Evolutionary conservation across 495 filamentous ascomycete genomes (phyloP).

Genomic region (Massariosphaeria phaeospora): DNA sequence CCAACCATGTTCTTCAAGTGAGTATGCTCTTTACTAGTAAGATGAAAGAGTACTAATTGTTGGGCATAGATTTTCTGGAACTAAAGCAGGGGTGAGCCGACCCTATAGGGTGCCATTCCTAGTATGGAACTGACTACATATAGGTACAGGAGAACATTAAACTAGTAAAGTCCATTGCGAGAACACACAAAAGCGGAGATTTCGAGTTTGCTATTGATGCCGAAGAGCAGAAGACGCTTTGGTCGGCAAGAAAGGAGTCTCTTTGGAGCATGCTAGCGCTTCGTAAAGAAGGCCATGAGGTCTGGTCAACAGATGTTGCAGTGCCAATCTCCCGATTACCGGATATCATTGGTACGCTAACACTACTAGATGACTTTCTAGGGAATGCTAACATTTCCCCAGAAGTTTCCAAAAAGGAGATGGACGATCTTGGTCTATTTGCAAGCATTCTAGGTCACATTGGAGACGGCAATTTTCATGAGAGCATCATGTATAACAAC

Average conservation of each 20-base stretch:
- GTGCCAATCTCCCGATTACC: conserved; percentile 82
- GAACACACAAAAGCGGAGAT: conserved; percentile 55
- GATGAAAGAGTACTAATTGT: conserved; percentile 11
- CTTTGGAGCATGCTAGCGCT: conserved; percentile 73
- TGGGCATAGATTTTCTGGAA: conserved; percentile 56
- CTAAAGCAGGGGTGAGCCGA: conserved; percentile 54
- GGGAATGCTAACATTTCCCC: too few species aligned
- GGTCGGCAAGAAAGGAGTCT: conserved; percentile 71
- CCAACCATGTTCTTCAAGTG: conserved; percentile 79
- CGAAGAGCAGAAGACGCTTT: conserved; percentile 64
- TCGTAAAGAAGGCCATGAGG: conserved; percentile 49
- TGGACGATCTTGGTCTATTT: conserved; percentile 78
- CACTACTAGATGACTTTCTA: too few species aligned
- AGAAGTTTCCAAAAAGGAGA: conserved; percentile 83
- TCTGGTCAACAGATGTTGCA: conserved; percentile 80
- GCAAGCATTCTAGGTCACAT: conserved; percentile 82
- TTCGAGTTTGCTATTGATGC: conserved; percentile 69
- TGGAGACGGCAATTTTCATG: conserved; percentile 89
- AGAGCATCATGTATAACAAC: conserved; percentile 78
- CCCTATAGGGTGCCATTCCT: conserved; percentile 18
- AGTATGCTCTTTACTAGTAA: conserved; percentile 12
- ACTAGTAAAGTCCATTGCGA: conserved; percentile 60
- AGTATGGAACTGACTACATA: conserved; percentile 25
- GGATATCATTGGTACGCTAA: conserved; percentile 69
- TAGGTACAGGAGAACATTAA: conserved; percentile 56